Evolutionary conservation across 2,329 filamentous ascomycete species (phyloP).

Genomic region (Trichoderma pleuroti): DNA sequence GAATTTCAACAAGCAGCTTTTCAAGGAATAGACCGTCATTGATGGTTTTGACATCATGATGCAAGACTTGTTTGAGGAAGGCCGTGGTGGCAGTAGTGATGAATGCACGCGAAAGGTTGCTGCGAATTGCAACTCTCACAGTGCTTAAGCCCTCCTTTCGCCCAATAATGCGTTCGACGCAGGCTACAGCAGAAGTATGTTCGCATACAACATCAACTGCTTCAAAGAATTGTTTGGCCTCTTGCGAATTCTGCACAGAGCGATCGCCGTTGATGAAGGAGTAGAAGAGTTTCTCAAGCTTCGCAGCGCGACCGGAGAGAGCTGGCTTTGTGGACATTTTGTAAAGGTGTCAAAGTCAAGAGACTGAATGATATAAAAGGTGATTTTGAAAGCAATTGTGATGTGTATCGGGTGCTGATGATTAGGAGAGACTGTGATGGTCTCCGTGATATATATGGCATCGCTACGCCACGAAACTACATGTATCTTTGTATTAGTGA

Average conservation of each 20-base stretch:
- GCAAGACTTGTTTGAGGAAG: conserved; percentile 13
- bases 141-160: conserved; percentile 10
- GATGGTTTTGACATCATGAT: conserved; percentile 14
- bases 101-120: conserved; percentile 9
- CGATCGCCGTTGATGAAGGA: conserved; percentile 14
- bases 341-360: background rate
- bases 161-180: conserved; percentile 18
- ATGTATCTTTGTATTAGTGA: background rate
- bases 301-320: background rate
- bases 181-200: conserved; percentile 12
- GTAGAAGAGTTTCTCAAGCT: conserved; percentile 19
- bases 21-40: conserved; percentile 19
- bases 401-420: background rate
- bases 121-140: conserved; percentile 17
- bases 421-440: background rate
- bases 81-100: background rate
- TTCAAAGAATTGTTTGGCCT: conserved; percentile 22
- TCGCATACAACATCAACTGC: conserved; percentile 15
- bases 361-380: background rate
- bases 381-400: background rate
- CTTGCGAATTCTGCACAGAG: conserved; percentile 13
- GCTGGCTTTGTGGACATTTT: background rate
- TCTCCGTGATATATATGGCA: background rate
- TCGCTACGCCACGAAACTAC: background rate
- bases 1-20: conserved; percentile 10